Conservation (phyloP, 305 asterid species). For the Ajuga reptans region DNA sequence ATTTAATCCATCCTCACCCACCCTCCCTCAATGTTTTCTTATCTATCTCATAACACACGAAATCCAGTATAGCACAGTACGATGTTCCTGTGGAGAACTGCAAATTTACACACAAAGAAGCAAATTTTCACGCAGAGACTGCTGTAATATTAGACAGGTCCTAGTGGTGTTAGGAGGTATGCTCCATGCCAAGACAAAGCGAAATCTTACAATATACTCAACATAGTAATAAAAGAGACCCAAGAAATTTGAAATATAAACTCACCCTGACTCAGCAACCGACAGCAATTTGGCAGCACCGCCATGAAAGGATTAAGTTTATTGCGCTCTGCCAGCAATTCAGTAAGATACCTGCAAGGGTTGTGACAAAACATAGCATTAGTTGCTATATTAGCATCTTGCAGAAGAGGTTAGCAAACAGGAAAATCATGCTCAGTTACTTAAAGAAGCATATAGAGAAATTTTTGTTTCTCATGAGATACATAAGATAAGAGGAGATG, state of each 20-base stretch:
- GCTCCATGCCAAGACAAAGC: not conserved
- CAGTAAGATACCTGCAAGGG: conserved; percentile 66
- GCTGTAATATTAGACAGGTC: conserved; percentile 11
- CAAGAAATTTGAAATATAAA: not conserved
- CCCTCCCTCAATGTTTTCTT: not conserved
- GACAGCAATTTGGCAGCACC: conserved; percentile 70
- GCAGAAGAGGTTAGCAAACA: not conserved
- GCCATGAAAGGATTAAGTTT: conserved; percentile 81
- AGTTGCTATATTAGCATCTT: not conserved
- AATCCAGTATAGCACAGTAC: not conserved
- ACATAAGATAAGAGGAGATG: not conserved
- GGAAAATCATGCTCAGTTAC: not conserved
- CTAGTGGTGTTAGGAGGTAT: not conserved
- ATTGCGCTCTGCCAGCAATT: conserved; percentile 73
- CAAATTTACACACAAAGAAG: not conserved
- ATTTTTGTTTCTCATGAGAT: not conserved
- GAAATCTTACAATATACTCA: conserved; percentile 3
- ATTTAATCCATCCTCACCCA: not conserved
- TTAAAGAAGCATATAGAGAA: not conserved
- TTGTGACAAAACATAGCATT: conserved; percentile 7
- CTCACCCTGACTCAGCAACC: conserved; percentile 94
- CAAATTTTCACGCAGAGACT: not conserved
- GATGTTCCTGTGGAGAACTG: not conserved
- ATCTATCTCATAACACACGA: not conserved
- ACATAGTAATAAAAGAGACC: not conserved